Evolutionary conservation across 306 rosid genomes (phyloP).

Genomic region (Elaeagnus macrophylla): DNA sequence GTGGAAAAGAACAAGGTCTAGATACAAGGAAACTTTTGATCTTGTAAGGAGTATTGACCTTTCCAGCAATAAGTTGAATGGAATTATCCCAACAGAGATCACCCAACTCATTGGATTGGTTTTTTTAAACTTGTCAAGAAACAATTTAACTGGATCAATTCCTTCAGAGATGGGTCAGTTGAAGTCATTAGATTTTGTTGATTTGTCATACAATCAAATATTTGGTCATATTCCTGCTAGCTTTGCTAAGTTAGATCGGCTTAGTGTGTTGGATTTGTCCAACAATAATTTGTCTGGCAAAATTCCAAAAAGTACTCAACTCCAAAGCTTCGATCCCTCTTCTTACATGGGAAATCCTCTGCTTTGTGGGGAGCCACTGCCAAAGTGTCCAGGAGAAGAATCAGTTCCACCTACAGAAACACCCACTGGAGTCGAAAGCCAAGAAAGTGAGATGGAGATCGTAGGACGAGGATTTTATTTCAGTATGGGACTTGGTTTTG

Average conservation of each 20-base stretch:
- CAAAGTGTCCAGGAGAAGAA: too few species aligned
- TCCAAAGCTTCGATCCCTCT: too few species aligned
- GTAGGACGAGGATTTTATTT: too few species aligned
- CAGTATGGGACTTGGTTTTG: too few species aligned
- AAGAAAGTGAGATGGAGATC: too few species aligned
- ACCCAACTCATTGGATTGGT: neutral
- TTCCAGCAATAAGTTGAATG: slow-evolving; percentile 14
- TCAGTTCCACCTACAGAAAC: too few species aligned
- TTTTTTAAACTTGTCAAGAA: slow-evolving; percentile 10
- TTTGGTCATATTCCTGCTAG: neutral
- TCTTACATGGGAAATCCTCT: too few species aligned
- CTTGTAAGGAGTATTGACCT: neutral
- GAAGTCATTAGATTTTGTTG: neutral
- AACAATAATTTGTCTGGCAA: too few species aligned
- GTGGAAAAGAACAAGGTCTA: neutral
- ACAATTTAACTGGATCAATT: neutral
- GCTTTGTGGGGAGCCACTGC: too few species aligned
- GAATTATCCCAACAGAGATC: slow-evolving; percentile 18
- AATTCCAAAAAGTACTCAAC: too few species aligned
- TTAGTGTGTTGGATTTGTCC: slow-evolving; percentile 6
- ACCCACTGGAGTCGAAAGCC: too few species aligned
- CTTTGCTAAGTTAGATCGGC: neutral
- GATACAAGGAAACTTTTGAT: neutral
- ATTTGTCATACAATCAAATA: neutral
- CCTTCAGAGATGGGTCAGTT: neutral